Evolutionary conservation across 2,329 filamentous ascomycete species (phyloP), one percentile per base, ranked within the genome.

Genomic region (Cephalotrichum gorgonifer): DNA sequence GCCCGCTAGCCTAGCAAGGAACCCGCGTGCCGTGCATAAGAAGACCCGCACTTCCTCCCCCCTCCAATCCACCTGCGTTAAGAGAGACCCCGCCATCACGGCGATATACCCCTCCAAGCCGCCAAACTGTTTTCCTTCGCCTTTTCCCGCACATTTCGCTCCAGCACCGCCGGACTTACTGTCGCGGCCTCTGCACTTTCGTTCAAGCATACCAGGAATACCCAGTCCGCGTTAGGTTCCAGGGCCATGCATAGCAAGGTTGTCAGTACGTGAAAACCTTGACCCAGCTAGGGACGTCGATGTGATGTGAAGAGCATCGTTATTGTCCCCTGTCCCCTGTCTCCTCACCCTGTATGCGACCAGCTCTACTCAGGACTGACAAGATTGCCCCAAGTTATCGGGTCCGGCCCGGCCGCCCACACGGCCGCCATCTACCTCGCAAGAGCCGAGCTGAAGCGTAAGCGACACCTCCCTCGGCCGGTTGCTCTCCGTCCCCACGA

Each of bases 401-500:
- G 93, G 74, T 98, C 93, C 54, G 93, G 93, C 74, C 93, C 93
- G 54, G 93, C 90, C 58, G 93, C 90, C 69, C 93, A 98, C 73
- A 98, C 93, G 43, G 93, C 93, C 54, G 93, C 93, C 66, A 83
- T 98, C 65, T 98, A 98, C 71, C 84, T 96, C 60, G 86, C 90
- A 44, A 86, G 93, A 64, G 93, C 93, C 53, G 91, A 98, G 66
- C 72, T 98, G 64, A 87, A 94, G 70, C 93, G 78, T 83, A 62
- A 64, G 76, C 67, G 26, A 22, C 15, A 17, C 20, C 20, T 9
- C 25, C 43, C 17, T n/a, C 20, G n/a, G 4, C 12, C 33, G 5
- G 17, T 20, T 20, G 15, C 35, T 6, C 17, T 11, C 4, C n/a
- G 4, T 20, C 35, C 17, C 35, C 7, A 22, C 9, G 35, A n/a